phyloP scores from a whole-genome alignment of 805 yeast species.

The Ogataea henricii region DNA sequence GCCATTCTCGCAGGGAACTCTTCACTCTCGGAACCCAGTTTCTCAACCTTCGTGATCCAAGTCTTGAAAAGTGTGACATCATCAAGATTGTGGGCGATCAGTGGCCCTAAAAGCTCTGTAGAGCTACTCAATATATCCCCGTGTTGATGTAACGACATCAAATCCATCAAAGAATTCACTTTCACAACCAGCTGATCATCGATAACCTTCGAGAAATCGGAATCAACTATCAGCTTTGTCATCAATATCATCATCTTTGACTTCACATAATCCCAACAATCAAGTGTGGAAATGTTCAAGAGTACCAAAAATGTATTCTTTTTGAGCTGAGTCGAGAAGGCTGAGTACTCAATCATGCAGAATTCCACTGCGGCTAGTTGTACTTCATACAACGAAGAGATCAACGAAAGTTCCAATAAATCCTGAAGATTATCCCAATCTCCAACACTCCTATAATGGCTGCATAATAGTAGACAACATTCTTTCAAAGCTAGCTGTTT shows the following conservation, averaged over 20 bases:
- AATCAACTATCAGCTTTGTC: constrained; percentile 23
- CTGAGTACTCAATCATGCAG: constrained; percentile 16
- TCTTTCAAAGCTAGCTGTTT: constrained; percentile 47
- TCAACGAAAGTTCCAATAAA: constrained; percentile 38
- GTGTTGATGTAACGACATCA: constrained; percentile 30
- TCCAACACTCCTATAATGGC: constrained; percentile 17
- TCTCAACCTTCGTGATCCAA: constrained; percentile 34
- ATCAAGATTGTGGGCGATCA: constrained; percentile 27
- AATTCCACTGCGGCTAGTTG: constrained; percentile 43
- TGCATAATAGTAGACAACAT: constrained; percentile 35
- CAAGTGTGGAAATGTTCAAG: constrained; percentile 30
- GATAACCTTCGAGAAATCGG: background rate
- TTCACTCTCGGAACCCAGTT: constrained; percentile 42
- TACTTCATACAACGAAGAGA: constrained; percentile 46
- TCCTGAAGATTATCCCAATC: constrained; percentile 26
- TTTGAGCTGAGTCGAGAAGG: constrained; percentile 2
- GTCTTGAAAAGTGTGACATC: constrained; percentile 18
- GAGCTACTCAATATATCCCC: constrained; percentile 52
- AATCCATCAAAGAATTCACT: constrained; percentile 33
- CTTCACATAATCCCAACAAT: constrained; percentile 47
- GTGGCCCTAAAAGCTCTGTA: constrained; percentile 53
- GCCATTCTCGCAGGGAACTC: constrained; percentile 50
- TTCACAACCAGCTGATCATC: constrained; percentile 20
- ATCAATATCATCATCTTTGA: constrained; percentile 42
- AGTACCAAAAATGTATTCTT: constrained; percentile 11